Evolutionary conservation across 306 rosid genomes (phyloP), one percentile per base, ranked within the genome.

Genomic region (Myrica gale): DNA sequence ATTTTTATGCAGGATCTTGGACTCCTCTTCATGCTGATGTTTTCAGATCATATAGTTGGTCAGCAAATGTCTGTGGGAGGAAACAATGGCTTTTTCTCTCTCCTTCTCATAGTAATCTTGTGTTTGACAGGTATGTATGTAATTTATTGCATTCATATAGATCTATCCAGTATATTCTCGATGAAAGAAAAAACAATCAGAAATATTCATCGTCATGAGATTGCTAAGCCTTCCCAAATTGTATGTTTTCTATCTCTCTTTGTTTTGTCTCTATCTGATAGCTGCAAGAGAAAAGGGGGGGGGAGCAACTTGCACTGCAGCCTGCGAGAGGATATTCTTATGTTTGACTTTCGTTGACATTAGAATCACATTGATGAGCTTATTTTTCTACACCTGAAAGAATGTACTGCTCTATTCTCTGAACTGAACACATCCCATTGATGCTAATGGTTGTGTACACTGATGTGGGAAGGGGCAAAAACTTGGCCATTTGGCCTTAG

Each of bases 11-110:
- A 92, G 99, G 93, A 74, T 87, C 99, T 79, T 92, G 97, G 99
- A 95, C 99, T 80, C 97, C 96, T 78, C 90, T 95, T 79, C 97
- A 95, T 69, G 97, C 99, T 63, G 99, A 95, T 82, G 97, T 92
- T 83, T 95, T 92, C 87, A 87, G 96, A 85, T 95, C 99, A 17
- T 92, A 90, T 70, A 95, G 99, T 82, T 95, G 97, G 99, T 95
- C 96, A 39, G 88, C 97, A 75, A 92, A 92, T 84, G 90, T 92
- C 71, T 92, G 91, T 52, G 99, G 99, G 69, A 92, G 85, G 89
- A 95, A 95, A 83, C 85, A 79, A 76, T 95, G 99, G 97, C 83
- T 92, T 83, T 90, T 92, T 62, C 88, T 95, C 47, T 85, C 91
- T 81, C 97, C 99, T 73, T 82, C 92, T 73, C 97, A 90, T 65